Base-by-base conservation (phyloP, 2,329 filamentous ascomycete species). In the Fusarium chaquense region DNA sequence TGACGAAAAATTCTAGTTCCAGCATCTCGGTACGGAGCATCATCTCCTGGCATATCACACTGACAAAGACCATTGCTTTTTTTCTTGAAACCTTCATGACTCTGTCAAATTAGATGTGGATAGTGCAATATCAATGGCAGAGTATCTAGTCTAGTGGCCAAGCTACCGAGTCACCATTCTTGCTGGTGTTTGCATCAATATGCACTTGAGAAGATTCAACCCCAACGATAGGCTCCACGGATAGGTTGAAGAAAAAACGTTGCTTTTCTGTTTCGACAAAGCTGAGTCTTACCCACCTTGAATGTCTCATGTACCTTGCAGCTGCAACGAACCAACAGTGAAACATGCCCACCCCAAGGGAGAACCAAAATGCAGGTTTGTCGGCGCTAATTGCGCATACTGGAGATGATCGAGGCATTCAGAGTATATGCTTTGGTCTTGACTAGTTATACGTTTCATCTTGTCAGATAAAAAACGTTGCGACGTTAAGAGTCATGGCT, bases 241-340 rank as follows among this genome's bases (percentile, higher is more conserved):
- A 51, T 28, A 28, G n/a, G 6, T n/a, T 52, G 24, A 28, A 52
- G n/a, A 52, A 28, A 50, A 28, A 12, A n/a, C 20, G 18, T 28
- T 51, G 6, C 33, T 52, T 52, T 30, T 52, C 35, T 52, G 24
- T 30, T 52, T 52, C 41, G 35, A 51, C 12, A 51, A 36, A 24
- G n/a, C 22, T 44, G 22, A 43, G 35, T 40, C 28, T 50, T 41
- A 35, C 24, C 45, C 26, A 61, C 47, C 18, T 41, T 13, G 49
- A 33, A 55, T 68, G 67, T 70, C 58, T 70, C 67, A 68, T 24
- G 67, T 70, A 68, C 67, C 67, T 68, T 64, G 67, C 58, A 68
- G 40, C 51, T 54, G 58, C 58, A 57, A 47, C 50, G 47, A 49
- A 40, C 44, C 54, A 49, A 65, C 47, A 6, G 35, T 65, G 67